Base-by-base conservation (phyloP, 2,329 filamentous ascomycete genomes). In the Pseudocercospora macadamiae region DNA sequence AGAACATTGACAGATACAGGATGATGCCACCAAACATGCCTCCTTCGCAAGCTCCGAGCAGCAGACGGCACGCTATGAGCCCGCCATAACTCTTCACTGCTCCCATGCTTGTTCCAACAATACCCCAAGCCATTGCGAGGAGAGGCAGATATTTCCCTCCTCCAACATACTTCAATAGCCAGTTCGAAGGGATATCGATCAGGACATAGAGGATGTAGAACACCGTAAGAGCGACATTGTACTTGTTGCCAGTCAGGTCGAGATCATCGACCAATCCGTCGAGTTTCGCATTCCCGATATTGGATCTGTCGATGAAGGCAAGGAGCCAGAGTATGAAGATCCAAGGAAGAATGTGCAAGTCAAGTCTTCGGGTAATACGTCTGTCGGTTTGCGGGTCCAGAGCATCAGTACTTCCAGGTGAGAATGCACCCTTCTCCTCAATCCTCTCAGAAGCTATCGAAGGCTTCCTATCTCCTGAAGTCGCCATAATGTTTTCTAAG, bases 301-400 rank as follows among this genome's bases (percentile, higher is more conserved):
- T 71, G 34, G 66, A 68, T 21, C 77, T 69, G 63, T 80, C 78
- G 57, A 81, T 79, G 70, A 80, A 80, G 6, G 77, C 76, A n/a
- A 80, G 70, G 3, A 80, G 72, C 75, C 76, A 80, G 12, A 80
- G 70, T 8, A 71, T 69, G 47, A 80, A 80, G 4, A 80, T 70
- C 76, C 76, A 79, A 3, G 77, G 77, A 9, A 80, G 64, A 26
- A 80, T 73, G 47, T 76, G 77, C 0, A 65, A 55, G 64, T 80
- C 78, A 51, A 80, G 74, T 48, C 76, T 77, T 19, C 73, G 67
- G 10, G 73, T 79, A 30, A 80, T 70, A 28, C 70, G 16, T n/a
- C 39, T 30, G 16, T 64, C 62, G 4, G 25, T 10, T 4, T 18
- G 37, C 1, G 58, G 45, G 26, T 64, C 59, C 18, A 36, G 34